A percentile compares a stretch with the other conserved stretches of the same genome.
Conservation (phyloP, 1,284 basidiomycete species). For the Wallemia hederae region DNA sequence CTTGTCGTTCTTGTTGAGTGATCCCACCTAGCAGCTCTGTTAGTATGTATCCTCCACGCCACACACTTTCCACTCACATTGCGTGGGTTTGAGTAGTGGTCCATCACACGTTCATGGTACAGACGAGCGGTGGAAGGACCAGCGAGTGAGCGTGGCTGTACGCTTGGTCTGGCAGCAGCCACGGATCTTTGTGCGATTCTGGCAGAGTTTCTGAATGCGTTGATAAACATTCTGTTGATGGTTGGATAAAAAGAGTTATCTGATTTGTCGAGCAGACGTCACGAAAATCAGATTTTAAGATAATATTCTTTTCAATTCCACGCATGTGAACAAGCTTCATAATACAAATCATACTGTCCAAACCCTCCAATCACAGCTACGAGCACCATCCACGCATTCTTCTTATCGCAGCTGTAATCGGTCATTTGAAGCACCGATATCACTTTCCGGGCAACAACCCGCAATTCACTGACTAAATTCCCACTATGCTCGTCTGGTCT, state of each 20-base stretch:
- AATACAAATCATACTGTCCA: not conserved
- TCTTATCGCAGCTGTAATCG: not conserved
- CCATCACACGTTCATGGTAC: conserved; percentile 82
- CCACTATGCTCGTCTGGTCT: not conserved
- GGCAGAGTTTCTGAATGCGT: not conserved
- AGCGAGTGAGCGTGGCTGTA: conserved; percentile 1
- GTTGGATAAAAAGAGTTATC: not conserved
- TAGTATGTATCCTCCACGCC: conserved; percentile 10
- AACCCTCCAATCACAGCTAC: not conserved
- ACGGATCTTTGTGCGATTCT: not conserved
- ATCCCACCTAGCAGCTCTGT: not conserved
- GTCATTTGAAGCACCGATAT: not conserved
- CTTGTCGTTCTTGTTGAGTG: conserved; percentile 63
- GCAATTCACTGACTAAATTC: not conserved
- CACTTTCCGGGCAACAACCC: not conserved
- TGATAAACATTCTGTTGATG: not conserved
- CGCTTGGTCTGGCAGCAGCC: not conserved
- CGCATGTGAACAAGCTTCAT: not conserved
- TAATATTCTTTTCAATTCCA: not conserved
- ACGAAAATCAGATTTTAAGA: not conserved
- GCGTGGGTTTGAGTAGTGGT: conserved; percentile 78
- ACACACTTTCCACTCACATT: conserved; percentile 33
- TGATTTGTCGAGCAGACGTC: not conserved
- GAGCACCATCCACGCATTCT: not conserved
- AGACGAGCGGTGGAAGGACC: conserved; percentile 18